Base-by-base conservation (phyloP, 305 asterid species). In the Solanum hybrid region DNA sequence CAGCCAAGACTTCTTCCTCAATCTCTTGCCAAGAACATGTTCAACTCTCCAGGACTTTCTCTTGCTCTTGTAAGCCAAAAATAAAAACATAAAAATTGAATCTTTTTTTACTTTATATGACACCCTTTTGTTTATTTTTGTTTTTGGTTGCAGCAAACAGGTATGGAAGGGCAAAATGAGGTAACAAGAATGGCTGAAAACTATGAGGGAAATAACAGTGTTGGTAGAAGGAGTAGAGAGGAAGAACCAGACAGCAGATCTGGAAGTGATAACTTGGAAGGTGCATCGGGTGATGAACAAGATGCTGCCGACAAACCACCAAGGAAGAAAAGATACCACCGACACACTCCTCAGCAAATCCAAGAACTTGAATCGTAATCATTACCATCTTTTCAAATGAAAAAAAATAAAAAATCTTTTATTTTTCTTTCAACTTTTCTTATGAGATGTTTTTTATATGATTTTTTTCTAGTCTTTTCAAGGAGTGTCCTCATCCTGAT, bases 341-440 rank as follows among this genome's bases (percentile, higher is more conserved):
- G 99, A 89, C 99, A 98, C 95, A 98, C 99, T 29, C 99, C 98
- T 83, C 98, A 95, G 90, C 99, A 98, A 93, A 98, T 98, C 89
- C 99, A 98, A 93, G 98, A 97, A 91, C 99, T 97, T 11, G 99
- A 97, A 92, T 87, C 96, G 98, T 97, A 93, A 6, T 89, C 35
- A 71, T 26, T 89, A 18, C 28, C 39, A 75, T 64, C 11, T 90
- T 28, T 80, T 89, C 6, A 36, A 71, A 35, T 13, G 16, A 73
- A 69, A 24, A 18, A 42, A 16, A 1, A 34, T 34, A 69, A 46
- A 5, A 46, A 5, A 46, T 51, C 18, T 82, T 33, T 82, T 35
- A 3, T 61, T 67, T 6, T 71, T 71, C 20, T 26, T 71, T 71
- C 20, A 26, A 71, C 77, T 71, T 26, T 71, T 71, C 18, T 71